Evolutionary conservation across 2,329 filamentous ascomycete species (phyloP).

Genomic region (Nemania sp.): DNA sequence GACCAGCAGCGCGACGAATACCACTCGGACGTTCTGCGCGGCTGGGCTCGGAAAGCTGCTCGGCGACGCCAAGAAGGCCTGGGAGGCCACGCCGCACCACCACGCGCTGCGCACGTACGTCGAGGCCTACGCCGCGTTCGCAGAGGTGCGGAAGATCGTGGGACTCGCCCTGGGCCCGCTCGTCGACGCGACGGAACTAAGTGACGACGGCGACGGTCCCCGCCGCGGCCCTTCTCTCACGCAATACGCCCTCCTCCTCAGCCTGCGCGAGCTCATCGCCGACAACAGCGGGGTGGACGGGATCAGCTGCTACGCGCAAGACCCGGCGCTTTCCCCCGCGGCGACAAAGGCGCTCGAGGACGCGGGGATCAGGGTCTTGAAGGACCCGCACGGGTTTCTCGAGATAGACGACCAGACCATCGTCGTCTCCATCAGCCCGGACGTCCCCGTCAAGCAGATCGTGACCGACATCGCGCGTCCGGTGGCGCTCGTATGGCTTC

Average conservation of each 20-base stretch:
- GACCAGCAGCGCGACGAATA: not conserved
- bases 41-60: not conserved
- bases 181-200: not conserved
- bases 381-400: slow-evolving; percentile 41
- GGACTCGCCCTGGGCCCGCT: not conserved
- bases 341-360: slow-evolving; percentile 24
- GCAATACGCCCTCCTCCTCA: not conserved
- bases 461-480: slow-evolving; percentile 42
- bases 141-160: not conserved
- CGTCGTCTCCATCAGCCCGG: slow-evolving; percentile 37
- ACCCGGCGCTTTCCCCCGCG: not conserved
- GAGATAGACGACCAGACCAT: slow-evolving; percentile 39
- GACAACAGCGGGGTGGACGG: not conserved
- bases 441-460: slow-evolving; percentile 41
- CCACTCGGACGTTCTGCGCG: not conserved
- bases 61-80: not conserved
- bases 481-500: slow-evolving; percentile 38
- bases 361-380: slow-evolving; percentile 35
- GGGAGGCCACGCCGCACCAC: not conserved
- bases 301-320: slow-evolving; percentile 1
- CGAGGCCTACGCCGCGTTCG: not conserved
- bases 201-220: too few species aligned
- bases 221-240: not conserved
- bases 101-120: not conserved
- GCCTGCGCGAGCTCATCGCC: not conserved